Base-by-base conservation (phyloP, 208 protist species). In the Trypanosoma congolense region DNA sequence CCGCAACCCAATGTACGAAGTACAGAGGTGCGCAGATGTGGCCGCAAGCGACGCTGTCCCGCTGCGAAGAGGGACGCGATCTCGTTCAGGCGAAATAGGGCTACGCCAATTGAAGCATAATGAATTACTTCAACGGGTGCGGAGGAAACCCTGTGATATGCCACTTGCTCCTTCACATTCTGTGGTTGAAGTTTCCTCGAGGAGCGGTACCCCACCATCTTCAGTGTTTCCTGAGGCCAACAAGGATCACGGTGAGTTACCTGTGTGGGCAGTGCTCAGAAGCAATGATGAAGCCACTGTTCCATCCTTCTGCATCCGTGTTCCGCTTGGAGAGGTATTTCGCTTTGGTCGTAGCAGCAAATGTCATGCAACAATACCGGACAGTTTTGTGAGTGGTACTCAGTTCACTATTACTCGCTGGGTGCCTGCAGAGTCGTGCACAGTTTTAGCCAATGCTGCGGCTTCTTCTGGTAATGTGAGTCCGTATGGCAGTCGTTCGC, bases 311-410 rank as follows among this genome's bases (percentile, higher is more conserved):
- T 68, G 56, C 47, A 80, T 94, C 41, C 62, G 65, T 44, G 75
- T 77, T 16, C 45, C 61, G 0, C 41, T 81, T 19, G 74, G 71
- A 30, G 73, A 78, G 36, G 61, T 69, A 18, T 95, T 92, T 59
- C 61, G 64, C 21, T 82, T 95, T 54, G 88, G 88, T 44, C 77
- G 88, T 26, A 95, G 88, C 56, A 89, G 80, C 54, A 87, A 87
- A 60, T 95, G 88, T 61, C 79, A 75, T 25, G 66, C 72, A 5
- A 80, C 71, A 8, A 69, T 84, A 1, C 52, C 61, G 0, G 88
- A 95, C 57, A 77, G 65, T 10, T 90, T 90, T 50, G 80, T 95
- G 29, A 92, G 84, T 67, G 81, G 80, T 59, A 53, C 88, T 19
- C 88, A 95, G 55, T 95, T 95, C 47, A 66, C 69, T 21, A 83